Evolutionary conservation across 1,284 basidiomycete species (phyloP).

Genomic region (Porodaedalea pini): DNA sequence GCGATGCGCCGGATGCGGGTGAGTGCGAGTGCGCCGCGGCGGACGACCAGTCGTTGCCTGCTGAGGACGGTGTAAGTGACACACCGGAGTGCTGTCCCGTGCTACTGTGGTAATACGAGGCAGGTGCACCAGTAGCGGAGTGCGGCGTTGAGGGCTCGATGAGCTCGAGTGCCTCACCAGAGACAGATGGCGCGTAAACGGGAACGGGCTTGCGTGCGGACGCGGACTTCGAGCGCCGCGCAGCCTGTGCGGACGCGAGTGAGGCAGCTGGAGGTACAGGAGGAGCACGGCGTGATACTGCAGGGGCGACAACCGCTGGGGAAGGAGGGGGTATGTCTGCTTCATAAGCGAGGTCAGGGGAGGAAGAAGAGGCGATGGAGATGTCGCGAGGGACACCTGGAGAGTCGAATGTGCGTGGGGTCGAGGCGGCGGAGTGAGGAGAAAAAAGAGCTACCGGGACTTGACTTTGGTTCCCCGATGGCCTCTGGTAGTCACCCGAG

Average conservation of each 20-base stretch:
- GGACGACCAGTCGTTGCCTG: conserved; percentile 18
- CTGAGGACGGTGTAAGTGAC: conserved; percentile 4
- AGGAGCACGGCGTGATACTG: conserved; percentile 2
- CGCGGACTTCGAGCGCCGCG: conserved; percentile 10
- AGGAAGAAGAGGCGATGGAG: conserved; percentile 10
- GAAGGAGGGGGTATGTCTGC: neutral
- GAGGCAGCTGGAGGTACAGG: neutral
- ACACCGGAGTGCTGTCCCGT: conserved; percentile 2
- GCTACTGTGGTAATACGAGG: neutral
- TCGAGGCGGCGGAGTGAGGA: conserved; percentile 7
- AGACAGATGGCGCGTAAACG: conserved; percentile 12
- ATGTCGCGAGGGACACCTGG: conserved; percentile 18
- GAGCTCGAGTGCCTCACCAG: conserved; percentile 17
- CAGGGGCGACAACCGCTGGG: neutral
- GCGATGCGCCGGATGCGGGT: conserved; percentile 7
- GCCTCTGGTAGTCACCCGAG: conserved; percentile 2
- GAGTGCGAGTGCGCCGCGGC: conserved; percentile 19
- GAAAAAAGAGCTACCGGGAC: conserved; percentile 13
- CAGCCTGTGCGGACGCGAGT: neutral
- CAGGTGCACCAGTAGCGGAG: neutral
- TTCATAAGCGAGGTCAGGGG: conserved; percentile 7
- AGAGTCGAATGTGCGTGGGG: conserved; percentile 6
- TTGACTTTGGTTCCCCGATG: conserved; percentile 8
- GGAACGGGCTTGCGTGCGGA: conserved; percentile 18
- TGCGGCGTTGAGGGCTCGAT: conserved; percentile 11